These are phyloP conservation scores for Schizophyllum amplum DNA, from an alignment of 1,284 basidiomycete genomes.

Conservation along the genomic window DNA sequence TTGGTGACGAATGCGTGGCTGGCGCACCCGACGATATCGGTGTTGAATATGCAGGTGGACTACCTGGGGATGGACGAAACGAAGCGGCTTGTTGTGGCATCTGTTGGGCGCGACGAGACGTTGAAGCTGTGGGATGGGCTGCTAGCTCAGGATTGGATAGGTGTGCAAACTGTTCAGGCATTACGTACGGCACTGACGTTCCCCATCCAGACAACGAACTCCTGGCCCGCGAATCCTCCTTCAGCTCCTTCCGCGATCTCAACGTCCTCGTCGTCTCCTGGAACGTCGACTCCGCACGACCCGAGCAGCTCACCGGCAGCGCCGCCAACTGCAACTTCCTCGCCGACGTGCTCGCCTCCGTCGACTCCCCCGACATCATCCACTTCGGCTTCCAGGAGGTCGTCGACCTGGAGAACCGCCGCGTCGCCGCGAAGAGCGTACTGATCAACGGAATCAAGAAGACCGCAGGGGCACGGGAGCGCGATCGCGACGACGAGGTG, in stretches of 20 bases:
- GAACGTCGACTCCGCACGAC: constrained; percentile 89
- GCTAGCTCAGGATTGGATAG: constrained; percentile 79
- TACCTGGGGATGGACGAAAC: constrained; percentile 61
- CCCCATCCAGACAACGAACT: constrained; percentile 61
- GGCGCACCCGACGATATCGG: constrained; percentile 76
- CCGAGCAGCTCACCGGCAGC: constrained; percentile 58
- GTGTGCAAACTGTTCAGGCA: constrained; percentile 33
- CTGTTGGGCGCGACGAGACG: constrained; percentile 69
- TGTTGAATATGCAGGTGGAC: constrained; percentile 68
- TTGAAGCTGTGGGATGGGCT: constrained; percentile 89
- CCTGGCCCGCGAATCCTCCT: constrained; percentile 65
- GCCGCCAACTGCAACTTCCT: constrained; percentile 68
- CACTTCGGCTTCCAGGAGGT: constrained; percentile 95
- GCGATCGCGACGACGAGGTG: constrained; percentile 52
- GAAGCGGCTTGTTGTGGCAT: constrained; percentile 64
- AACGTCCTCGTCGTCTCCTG: constrained; percentile 83
- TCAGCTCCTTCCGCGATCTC: constrained; percentile 74
- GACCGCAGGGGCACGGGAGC: constrained; percentile 38
- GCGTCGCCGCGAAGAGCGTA: constrained; percentile 86
- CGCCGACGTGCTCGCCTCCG: constrained; percentile 58
- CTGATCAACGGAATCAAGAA: constrained; percentile 33
- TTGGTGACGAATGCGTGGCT: constrained; percentile 84
- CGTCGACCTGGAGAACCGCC: constrained; percentile 88
- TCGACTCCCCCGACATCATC: constrained; percentile 80
- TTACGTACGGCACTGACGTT: background rate